Base-by-base conservation (phyloP, 129 eudicot species). In the Lactuca saligna region DNA sequence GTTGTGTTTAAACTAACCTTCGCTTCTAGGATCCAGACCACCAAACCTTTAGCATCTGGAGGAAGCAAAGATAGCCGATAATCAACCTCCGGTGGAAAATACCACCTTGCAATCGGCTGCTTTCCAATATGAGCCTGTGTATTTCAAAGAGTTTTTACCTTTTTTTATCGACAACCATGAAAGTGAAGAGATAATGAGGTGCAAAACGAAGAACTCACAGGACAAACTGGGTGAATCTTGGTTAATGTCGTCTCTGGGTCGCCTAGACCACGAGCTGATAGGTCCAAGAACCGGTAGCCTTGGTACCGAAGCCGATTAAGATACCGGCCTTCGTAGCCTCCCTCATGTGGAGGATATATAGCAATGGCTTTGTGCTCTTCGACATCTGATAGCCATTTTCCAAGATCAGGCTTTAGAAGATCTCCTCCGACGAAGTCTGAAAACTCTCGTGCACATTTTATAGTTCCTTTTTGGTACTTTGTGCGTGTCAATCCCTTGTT, bases 51-150 rank as follows among this genome's bases (percentile, higher is more conserved):
- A 65, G 96, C 95, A 73, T 88, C 81, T 54, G 98, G 83, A 55
- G 96, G 96, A 57, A 92, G 94, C 49, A 87, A 75, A 33, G 93
- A 85, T 12, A 92, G 86, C 78, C 98, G 86, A 70, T 92, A 92
- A 86, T 92, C 98, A 72, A 92, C 91, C 80, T 92, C 98, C 32
- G 98, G 98, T 46, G 98, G 98, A 65, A 84, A 88, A 76, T 86
- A 88, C 98, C 98, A 92, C 58, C 96, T 79, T 0, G 96, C 96
- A 64, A 92, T 88, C 1, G 98, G 96, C 66, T 92, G 98, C 88
- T 92, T 92, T 60, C 98, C 98, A 6, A 92, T 14, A 66, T 92
- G 95, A 84, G 98, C 75, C 98, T 92, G 86, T 92, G 86, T 75
- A 79, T 42, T n/a, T n/a, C n/a, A 72, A 16, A 17, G 3, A 37